phyloP scores from a whole-genome alignment of 768 basidiomycete genomes.

The Lanmaoa rubissima region DNA sequence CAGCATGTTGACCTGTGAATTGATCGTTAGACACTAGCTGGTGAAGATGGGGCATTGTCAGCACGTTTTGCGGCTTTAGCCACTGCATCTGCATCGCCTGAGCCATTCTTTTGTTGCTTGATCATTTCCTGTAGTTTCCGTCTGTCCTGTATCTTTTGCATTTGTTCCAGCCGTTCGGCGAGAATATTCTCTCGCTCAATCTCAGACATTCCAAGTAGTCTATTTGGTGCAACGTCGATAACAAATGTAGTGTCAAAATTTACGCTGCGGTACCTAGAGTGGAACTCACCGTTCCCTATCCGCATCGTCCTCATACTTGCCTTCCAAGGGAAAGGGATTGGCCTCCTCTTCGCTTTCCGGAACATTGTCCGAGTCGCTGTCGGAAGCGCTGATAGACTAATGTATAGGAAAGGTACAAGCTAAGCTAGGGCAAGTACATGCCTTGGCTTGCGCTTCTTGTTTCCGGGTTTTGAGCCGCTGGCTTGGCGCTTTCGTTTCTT shows the following conservation, averaged over 20 bases:
- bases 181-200: conserved; percentile 88
- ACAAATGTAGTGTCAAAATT: conserved; percentile 26
- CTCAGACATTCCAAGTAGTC: conserved; percentile 78
- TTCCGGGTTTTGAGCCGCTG: conserved; percentile 41
- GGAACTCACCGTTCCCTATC: conserved; percentile 76
- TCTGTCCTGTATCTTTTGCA: conserved; percentile 71
- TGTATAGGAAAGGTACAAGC: neutral
- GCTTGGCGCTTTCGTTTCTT: conserved; percentile 67
- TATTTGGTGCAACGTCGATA: conserved; percentile 32
- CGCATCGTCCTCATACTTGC: conserved; percentile 81
- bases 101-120: conserved; percentile 54
- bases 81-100: conserved; percentile 55
- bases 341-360: conserved; percentile 64
- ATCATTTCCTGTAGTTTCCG: conserved; percentile 73
- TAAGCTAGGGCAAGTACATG: conserved; percentile 37
- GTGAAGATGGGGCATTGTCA: conserved; percentile 24
- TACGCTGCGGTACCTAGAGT: conserved; percentile 25
- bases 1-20: conserved; percentile 65
- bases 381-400: conserved; percentile 34
- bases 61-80: conserved; percentile 76
- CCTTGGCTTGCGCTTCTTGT: conserved; percentile 74
- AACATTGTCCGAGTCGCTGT: conserved; percentile 48
- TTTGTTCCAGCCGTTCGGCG: conserved; percentile 75
- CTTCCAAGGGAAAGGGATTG: conserved; percentile 87
- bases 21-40: conserved; percentile 6